Conservation (phyloP, 768 basidiomycete genomes). For the Roridomyces roridus region DNA sequence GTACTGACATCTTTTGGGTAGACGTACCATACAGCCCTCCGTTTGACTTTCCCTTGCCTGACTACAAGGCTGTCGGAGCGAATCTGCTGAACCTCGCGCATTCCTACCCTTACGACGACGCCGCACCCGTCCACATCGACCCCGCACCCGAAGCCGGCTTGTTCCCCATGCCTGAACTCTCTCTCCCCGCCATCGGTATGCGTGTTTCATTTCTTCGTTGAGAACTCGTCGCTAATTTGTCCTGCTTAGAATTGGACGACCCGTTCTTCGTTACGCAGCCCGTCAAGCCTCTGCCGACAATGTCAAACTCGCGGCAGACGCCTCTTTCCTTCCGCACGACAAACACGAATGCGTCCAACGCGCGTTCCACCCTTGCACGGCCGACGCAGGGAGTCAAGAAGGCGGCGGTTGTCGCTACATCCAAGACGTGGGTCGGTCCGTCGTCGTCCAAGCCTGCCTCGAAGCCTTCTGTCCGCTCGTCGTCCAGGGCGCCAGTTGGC, state of each 20-base stretch:
- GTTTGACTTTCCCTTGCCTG: conserved; percentile 50
- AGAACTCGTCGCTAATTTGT: background rate
- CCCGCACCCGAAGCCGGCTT: conserved; percentile 31
- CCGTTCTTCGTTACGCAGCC: conserved; percentile 28
- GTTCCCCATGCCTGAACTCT: conserved; percentile 35
- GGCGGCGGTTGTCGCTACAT: background rate
- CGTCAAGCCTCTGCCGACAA: no score
- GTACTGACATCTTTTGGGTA: conserved; percentile 21
- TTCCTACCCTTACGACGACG: conserved; percentile 39
- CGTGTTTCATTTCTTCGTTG: background rate
- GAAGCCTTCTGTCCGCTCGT: no score
- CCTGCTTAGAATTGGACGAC: conserved; percentile 33
- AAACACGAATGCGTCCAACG: background rate
- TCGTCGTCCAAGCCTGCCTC: no score
- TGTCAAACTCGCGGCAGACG: no score
- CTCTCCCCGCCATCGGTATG: conserved; percentile 36
- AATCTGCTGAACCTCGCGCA: conserved; percentile 41
- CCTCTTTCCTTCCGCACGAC: no score
- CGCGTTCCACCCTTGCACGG: background rate
- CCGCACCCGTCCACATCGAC: conserved; percentile 34
- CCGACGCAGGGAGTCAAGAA: background rate
- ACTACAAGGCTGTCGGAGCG: conserved; percentile 49
- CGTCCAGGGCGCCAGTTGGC: no score
- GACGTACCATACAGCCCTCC: conserved; percentile 51
- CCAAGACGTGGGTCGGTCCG: no score